Evolutionary conservation across 768 basidiomycete genomes (phyloP), one percentile per base, ranked within the genome.

Genomic region (Fomitopsis pulvina): DNA sequence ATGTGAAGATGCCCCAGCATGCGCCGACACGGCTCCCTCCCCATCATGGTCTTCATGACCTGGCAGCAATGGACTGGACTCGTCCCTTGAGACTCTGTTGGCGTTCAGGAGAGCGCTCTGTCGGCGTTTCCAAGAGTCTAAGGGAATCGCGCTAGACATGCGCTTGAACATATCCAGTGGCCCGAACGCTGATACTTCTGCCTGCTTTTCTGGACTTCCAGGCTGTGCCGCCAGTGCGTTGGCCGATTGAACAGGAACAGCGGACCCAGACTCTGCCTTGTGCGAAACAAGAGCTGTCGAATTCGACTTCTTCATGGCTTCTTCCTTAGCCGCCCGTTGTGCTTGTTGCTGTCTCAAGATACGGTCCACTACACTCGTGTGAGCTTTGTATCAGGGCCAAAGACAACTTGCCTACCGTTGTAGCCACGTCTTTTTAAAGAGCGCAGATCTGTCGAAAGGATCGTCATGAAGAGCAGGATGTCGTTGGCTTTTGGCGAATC

Each of bases 401-500:
- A 11, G 9, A 51, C 30, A 9, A 59, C 69, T 4, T 53, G 59
- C 71, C 3, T 55, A 87, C 89, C 85, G 58, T 92, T 91, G 62
- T 91, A 94, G 4, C 92, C 93, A 54, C 92, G 73, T 32, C 92
- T 72, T 59, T 83, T 85, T 54, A 96, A 65, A 2, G 90, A 81
- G 51, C 81, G 78, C 34, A 97, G 68, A 55, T 94, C 91, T 0
- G 94, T 97, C 0, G 92, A 91, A 16, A 99, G 74, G 47, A 99
- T 91, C 0, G 93, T 96, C 80, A 91, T 88, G 57, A 98, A 85
- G 7, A 98, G 64, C 6, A 99, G 72, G 0, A 88, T 80, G 63
- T 99, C 95, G 60, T 93, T 91, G 22, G 84, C 79, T 64, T 87
- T 86, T 2, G 83, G 83, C 7, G 79, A 75, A 48, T 86, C 79